These are phyloP conservation scores for Metschnikowia continentalis DNA, from an alignment of 805 yeast genomes.

Conservation along the genomic window DNA sequence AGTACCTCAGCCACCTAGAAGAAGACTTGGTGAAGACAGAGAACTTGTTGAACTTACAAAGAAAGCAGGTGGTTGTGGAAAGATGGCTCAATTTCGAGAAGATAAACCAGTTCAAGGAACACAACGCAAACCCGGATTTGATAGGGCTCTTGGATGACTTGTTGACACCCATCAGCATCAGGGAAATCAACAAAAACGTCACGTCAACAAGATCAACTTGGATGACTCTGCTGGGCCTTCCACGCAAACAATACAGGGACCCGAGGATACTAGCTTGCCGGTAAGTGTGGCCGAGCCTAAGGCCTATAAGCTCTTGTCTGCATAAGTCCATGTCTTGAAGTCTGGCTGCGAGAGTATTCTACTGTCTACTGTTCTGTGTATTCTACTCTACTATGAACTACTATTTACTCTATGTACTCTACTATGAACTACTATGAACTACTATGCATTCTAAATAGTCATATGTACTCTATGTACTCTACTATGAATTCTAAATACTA, in stretches of 20 bases:
- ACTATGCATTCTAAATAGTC: too few species aligned
- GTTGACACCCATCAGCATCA: slow-evolving; percentile 34
- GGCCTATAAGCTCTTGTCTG: slow-evolving; percentile 68
- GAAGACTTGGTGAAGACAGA: slow-evolving; percentile 47
- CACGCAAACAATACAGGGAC: slow-evolving; percentile 8
- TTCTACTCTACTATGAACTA: too few species aligned
- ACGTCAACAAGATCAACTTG: slow-evolving; percentile 20
- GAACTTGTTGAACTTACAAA: slow-evolving; percentile 53
- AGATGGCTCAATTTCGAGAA: slow-evolving; percentile 48
- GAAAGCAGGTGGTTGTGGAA: slow-evolving; percentile 67
- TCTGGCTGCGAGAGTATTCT: too few species aligned
- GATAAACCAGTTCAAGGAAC: slow-evolving; percentile 30
- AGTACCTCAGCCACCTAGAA: slow-evolving; percentile 64
- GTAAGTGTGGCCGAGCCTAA: slow-evolving; percentile 64
- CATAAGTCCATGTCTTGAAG: slow-evolving; percentile 20
- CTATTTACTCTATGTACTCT: too few species aligned
- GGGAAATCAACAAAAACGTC: slow-evolving; percentile 35
- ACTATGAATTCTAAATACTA: too few species aligned
- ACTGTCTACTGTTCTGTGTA: too few species aligned
- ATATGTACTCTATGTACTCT: too few species aligned
- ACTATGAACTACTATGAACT: too few species aligned
- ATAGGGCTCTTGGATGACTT: slow-evolving; percentile 34
- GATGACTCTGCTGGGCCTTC: slow-evolving; percentile 14
- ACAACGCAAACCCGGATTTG: slow-evolving; percentile 32
- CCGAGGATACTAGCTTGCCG: slow-evolving; percentile 36